Evolutionary conservation across 1,284 basidiomycete genomes (phyloP), one percentile per base, ranked within the genome.

Genomic region (Papiliotrema terrestris): DNA sequence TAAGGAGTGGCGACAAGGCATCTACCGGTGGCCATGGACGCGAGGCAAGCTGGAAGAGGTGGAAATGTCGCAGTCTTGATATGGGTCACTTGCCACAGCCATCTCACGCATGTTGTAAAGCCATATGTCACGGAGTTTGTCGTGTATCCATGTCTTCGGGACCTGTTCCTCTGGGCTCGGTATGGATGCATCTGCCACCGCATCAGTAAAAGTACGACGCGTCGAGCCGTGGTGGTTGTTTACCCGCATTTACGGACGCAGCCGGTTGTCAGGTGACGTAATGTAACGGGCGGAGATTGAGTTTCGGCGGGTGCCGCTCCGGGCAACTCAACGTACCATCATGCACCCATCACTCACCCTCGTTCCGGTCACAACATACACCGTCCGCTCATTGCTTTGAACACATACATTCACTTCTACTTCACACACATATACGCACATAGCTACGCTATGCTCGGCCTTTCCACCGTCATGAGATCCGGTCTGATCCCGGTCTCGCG

Each of bases 1-100:
- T 0, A 58, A 66, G 42, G 26, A 47, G 20, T 70, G 66, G 66
- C 47, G 68, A 32, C 35, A 45, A 23, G 49, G 49, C 9, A 60
- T 51, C 2, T 56, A 61, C 53, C 39, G 36, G 17, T 62, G 47
- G 39, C 46, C 52, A 4, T 63, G 61, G 63, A 46, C 50, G 41
- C 48, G 38, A 43, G 51, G 49, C 22, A 48, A 32, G 26, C 19
- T 29, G 45, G 26, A 35, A 29, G 45, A 29, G 26, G 32, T 19
- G 13, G 32, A 47, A 26, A 13, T 25, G 19, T 47, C 39, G 17
- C 6, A 41, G 15, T 41, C 15, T 5, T 41, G 17, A 15, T 8
- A 8, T 8, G 39, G 5, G 15, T 41, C 39, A 4, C 17, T 8
- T 8, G 17, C 39, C 5, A 11, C 36, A 41, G 20, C 39, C 39